A percentile compares a stretch with the other conserved stretches of the same genome.
phyloP scores from a whole-genome alignment of 1,139 yeast genomes.

The Lizanozyma gosingica region DNA sequence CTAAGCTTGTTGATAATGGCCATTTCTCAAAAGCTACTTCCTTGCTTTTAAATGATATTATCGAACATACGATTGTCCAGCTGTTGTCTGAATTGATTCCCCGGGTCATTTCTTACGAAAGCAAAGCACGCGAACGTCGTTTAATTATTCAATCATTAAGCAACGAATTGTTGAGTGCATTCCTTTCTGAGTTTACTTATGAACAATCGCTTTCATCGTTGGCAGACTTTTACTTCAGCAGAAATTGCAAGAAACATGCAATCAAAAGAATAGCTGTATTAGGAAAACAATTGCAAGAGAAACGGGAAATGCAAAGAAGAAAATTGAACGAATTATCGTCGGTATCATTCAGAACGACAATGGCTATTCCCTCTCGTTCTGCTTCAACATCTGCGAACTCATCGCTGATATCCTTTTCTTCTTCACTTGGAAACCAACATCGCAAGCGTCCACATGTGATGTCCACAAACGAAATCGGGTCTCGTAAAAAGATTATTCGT shows the following conservation, averaged over 20 bases:
- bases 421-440: neutral
- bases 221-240: slow-evolving; percentile 26
- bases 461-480: slow-evolving; percentile 1
- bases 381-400: neutral
- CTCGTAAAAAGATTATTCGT: slow-evolving; percentile 23
- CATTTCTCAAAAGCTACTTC: slow-evolving; percentile 14
- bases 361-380: neutral
- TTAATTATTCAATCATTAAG: slow-evolving; percentile 29
- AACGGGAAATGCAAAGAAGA: slow-evolving; percentile 18
- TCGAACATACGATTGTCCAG: slow-evolving; percentile 21
- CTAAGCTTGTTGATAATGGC: slow-evolving; percentile 12
- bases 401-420: neutral
- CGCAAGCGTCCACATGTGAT: neutral
- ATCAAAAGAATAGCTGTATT: slow-evolving; percentile 16
- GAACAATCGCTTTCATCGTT: slow-evolving; percentile 30
- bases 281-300: slow-evolving; percentile 17
- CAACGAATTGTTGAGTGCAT: slow-evolving; percentile 46
- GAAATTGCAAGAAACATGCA: slow-evolving; percentile 15
- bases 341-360: slow-evolving; percentile 17
- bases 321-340: slow-evolving; percentile 37
- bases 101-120: slow-evolving; percentile 15
- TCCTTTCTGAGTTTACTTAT: slow-evolving; percentile 47
- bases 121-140: slow-evolving; percentile 16
- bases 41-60: slow-evolving; percentile 18
- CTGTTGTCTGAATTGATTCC: slow-evolving; percentile 21